A percentile compares a stretch with the other conserved stretches of the same genome.
These are phyloP conservation scores for Iris pallida DNA, from an alignment of 116 monocot genomes.

Conservation along the genomic window DNA sequence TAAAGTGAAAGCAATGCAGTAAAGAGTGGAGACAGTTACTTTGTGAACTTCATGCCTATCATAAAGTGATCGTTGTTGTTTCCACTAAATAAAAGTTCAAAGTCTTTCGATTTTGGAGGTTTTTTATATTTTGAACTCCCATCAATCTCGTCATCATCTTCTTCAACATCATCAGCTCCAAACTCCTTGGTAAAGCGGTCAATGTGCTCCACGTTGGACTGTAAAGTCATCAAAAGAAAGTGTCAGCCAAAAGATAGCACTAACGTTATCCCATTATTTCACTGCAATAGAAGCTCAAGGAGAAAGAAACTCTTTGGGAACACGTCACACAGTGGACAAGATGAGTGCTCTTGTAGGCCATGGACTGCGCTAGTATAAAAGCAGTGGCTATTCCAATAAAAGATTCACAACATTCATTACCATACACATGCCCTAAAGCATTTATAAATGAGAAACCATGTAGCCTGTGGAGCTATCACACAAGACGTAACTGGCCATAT, in stretches of 20 bases:
- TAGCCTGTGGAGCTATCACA: too few relatives aligned
- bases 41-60: slow-evolving; percentile 89
- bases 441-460: too few relatives aligned
- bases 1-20: not conserved
- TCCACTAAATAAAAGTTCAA: slow-evolving; percentile 70
- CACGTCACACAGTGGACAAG: not conserved
- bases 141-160: slow-evolving; percentile 12
- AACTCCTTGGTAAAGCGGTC: slow-evolving; percentile 72
- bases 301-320: too few relatives aligned
- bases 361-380: too few relatives aligned
- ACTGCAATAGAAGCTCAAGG: too few relatives aligned
- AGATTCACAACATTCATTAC: too few relatives aligned
- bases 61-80: slow-evolving; percentile 84
- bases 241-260: not conserved
- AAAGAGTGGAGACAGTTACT: slow-evolving; percentile 30
- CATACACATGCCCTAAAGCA: too few relatives aligned
- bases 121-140: slow-evolving; percentile 29
- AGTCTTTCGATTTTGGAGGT: slow-evolving; percentile 61
- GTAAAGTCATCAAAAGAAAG: slow-evolving; percentile 11
- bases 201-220: slow-evolving; percentile 68
- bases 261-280: too few relatives aligned
- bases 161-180: slow-evolving; percentile 48
- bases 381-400: too few relatives aligned
- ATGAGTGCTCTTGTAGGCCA: not conserved
- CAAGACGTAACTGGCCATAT: too few relatives aligned